Evolutionary conservation across 306 rosid genomes (phyloP), one percentile per base, ranked within the genome.

Genomic region (Morella rubra): DNA sequence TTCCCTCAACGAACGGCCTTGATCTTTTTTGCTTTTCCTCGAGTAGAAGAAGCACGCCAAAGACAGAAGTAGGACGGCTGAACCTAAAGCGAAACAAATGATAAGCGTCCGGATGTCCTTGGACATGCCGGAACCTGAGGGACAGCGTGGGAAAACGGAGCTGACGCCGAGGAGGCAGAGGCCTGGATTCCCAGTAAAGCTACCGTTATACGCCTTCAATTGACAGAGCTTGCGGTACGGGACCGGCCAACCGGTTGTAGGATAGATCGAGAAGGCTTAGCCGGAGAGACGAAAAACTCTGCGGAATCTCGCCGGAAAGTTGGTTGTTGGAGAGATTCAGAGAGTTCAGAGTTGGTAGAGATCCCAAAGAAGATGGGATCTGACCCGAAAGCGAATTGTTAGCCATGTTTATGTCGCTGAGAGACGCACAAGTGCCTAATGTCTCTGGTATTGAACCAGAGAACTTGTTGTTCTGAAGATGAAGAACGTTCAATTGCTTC

Each of bases 201-300:
- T 90, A 18, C 93, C 90, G 3, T 92, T 90, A 83, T 32, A 32
- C 37, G 37, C 37, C 37, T 2, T 2, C 37, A 32, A 32, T 32
- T 32, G 84, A 84, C 4, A 95, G 81, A 61, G 88, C 76, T 37
- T 72, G 73, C 3, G 98, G 98, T 10, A 95, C 78, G 5, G 72
- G 40, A 60, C 99, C 99, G 0, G 81, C 66, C 24, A 95, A 79
- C 13, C 40, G 50, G 77, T 95, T 95, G 68, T 85, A 8, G 0
- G 99, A 92, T 0, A 95, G 79, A 69, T 95, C 98, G 49, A 95
- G 85, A 14, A 87, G 80, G 74, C 93, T 92, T 5, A 95, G 73
- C 69, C 81, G 79, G 37, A 91, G 85, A 11, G 80, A 80, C 0
- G 86, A 79, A 37, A 92, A 79, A 54, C 85, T 85, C 50, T 22